phyloP scores from a whole-genome alignment of 73 alveolate genomes.

The Symbiodinium pilosum region DNA sequence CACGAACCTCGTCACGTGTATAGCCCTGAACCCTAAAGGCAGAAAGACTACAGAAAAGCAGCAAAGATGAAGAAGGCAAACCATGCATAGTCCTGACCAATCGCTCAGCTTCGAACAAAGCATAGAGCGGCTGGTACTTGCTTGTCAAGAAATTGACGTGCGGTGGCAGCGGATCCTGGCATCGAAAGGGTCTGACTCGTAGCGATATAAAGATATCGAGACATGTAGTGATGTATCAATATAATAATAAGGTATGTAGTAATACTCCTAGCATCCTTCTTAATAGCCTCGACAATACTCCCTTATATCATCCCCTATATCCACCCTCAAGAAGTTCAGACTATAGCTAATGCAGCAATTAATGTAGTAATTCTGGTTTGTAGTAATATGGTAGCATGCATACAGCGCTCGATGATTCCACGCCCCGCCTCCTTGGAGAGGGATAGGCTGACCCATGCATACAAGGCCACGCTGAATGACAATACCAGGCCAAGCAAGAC shows the following conservation, averaged over 20 bases:
- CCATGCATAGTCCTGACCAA: background rate
- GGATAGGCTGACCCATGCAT: background rate
- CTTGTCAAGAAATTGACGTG: background rate
- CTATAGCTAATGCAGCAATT: background rate
- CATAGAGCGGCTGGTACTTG: background rate
- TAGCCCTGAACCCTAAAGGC: no score
- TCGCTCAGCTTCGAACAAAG: background rate
- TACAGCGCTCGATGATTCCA: background rate
- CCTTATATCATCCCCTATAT: no score
- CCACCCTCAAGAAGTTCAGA: background rate
- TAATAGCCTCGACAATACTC: no score
- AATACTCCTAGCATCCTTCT: no score
- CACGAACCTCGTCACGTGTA: no score
- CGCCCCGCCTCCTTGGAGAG: background rate
- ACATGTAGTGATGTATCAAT: no score
- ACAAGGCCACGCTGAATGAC: background rate
- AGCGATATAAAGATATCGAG: background rate
- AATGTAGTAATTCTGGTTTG: background rate
- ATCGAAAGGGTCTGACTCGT: background rate
- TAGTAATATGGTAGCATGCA: background rate
- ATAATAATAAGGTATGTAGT: background rate
- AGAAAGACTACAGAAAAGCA: no score
- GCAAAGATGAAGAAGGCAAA: no score
- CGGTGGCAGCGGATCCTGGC: background rate
- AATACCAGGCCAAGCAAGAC: background rate